A percentile compares a stretch with the other conserved stretches of the same genome.
These are phyloP conservation scores for Aspergillus luchuensis DNA, from an alignment of 2,329 filamentous ascomycete genomes.

Conservation along the genomic window DNA sequence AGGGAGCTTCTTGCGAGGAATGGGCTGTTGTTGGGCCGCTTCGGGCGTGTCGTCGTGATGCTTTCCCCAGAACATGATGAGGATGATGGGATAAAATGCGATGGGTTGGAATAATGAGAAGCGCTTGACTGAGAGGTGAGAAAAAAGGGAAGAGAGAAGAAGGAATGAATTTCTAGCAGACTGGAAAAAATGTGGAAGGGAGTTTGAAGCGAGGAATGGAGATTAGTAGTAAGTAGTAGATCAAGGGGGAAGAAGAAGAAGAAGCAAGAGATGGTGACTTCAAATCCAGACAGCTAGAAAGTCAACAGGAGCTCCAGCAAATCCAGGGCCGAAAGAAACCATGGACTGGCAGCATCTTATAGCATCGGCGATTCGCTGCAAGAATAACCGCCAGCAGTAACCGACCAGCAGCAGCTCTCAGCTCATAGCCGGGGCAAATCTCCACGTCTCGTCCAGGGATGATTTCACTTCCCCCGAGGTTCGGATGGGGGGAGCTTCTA, in stretches of 20 bases:
- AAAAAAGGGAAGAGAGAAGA: neutral
- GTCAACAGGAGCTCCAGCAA: neutral
- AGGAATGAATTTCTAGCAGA: too few species aligned
- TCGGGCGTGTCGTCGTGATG: constrained; percentile 27
- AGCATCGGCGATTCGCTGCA: neutral
- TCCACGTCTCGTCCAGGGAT: constrained; percentile 18
- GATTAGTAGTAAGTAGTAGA: neutral
- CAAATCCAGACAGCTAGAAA: neutral
- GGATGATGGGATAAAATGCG: constrained; percentile 15
- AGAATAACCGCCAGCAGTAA: neutral
- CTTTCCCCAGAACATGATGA: constrained; percentile 35
- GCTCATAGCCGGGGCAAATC: constrained; percentile 23
- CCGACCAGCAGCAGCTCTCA: constrained; percentile 1
- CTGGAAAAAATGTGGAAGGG: too few species aligned
- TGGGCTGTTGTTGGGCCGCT: constrained; percentile 40
- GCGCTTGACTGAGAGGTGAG: neutral
- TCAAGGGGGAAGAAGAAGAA: constrained; percentile 8
- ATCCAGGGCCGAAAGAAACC: neutral
- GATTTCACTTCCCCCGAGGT: constrained; percentile 28
- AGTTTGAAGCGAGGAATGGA: neutral
- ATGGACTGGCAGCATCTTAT: neutral
- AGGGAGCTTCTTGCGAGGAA: constrained; percentile 56
- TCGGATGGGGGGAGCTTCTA: constrained; percentile 7
- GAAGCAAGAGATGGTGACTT: neutral
- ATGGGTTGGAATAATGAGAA: neutral